phyloP scores from a whole-genome alignment of 306 rosid genomes.

The Casuarina equisetifolia region DNA sequence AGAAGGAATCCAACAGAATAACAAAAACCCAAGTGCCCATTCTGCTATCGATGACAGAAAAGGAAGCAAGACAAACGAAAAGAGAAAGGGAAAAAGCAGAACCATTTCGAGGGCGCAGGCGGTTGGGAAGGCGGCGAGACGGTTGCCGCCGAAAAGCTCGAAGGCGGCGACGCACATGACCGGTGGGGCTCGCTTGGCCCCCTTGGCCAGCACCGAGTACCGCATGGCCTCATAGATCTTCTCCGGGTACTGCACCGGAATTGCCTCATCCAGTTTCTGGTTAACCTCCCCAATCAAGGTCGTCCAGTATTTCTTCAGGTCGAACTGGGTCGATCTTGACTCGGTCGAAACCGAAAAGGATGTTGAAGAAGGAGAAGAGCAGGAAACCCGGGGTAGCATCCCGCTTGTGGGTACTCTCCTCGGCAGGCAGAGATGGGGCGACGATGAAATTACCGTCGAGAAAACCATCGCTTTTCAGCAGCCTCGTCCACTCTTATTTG shows the following conservation, averaged over 20 bases:
- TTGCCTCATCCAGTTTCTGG: slow-evolving; percentile 74
- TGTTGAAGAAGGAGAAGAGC: slow-evolving; percentile 46
- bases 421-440: slow-evolving; percentile 30
- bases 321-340: slow-evolving; percentile 37
- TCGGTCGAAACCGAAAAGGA: slow-evolving; percentile 8
- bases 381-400: slow-evolving; percentile 34
- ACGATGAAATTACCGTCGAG: slow-evolving; percentile 21
- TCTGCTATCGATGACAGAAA: neutral
- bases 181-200: slow-evolving; percentile 91
- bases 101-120: slow-evolving; percentile 99
- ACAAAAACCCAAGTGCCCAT: neutral
- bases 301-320: slow-evolving; percentile 80
- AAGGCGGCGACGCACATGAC: slow-evolving; percentile 92
- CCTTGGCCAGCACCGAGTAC: slow-evolving; percentile 73
- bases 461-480: neutral
- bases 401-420: slow-evolving; percentile 32
- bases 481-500: neutral
- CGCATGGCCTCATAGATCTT: slow-evolving; percentile 90
- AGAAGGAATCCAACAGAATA: neutral
- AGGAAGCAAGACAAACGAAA: neutral
- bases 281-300: slow-evolving; percentile 68
- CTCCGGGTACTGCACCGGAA: slow-evolving; percentile 61
- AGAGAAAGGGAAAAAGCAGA: neutral
- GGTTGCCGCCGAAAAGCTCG: slow-evolving; percentile 80
- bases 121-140: slow-evolving; percentile 86